Evolutionary conservation across 179 eudicot genomes (phyloP), one percentile per base, ranked within the genome.

Genomic region (Corrigiola litoralis): DNA sequence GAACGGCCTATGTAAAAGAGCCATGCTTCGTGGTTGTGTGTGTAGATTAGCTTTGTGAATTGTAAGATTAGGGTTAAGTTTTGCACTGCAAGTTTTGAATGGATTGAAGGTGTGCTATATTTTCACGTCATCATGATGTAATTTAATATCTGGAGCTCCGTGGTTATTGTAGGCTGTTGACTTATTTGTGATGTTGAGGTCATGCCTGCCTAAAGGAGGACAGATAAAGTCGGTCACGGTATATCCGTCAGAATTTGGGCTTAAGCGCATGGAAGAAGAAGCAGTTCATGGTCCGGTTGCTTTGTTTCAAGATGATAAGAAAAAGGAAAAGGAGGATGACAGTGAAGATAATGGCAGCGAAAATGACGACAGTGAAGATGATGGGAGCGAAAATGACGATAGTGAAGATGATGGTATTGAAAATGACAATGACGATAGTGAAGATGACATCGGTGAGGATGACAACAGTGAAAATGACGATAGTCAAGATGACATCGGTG

Each of bases 241-340:
- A 53, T 92, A 92, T 81, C 98, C 98, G 69, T 87, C 98, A 29
- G 98, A 92, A 57, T 92, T 92, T 74, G 98, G 97, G 60, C 81
- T 90, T 58, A 73, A 90, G 71, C 90, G 94, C 18, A 87, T 92
- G 96, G 86, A 82, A 80, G 97, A 92, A 79, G 98, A 92, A 79
- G 98, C 92, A 38, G 65, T 82, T 20, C 86, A 55, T 69, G 98
- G 98, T 70, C 98, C 98, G 32, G 82, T 79, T 65, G 89, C 81
- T 45, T 73, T 92, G 65, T 92, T 87, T 72, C 89, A 80, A 54
- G 82, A 78, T 14, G 82, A 81, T 5, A 49, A 83, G 18, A 71
- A 70, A 18, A 31, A 76, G 29, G 70, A 63, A 13, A 78, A 57
- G 33, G 65, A 70, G 37, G 80, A 68, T 46, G 69, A 36, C 2